These are phyloP conservation scores for Saturnispora serradocipensis DNA, from an alignment of 805 yeast genomes.

Conservation along the genomic window DNA sequence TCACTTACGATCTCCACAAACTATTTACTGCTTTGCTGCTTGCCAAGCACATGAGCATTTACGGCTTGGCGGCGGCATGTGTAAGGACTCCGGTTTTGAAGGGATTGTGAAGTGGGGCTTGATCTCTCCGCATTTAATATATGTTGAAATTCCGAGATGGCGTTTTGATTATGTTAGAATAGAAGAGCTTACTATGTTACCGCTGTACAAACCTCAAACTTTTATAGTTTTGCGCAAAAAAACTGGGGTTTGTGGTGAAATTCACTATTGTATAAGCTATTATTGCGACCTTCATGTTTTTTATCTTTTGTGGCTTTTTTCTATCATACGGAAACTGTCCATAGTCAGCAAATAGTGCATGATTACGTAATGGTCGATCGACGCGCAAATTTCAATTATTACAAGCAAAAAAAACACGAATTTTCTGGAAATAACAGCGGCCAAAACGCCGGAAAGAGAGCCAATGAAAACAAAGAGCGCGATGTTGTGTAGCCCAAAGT, in stretches of 20 bases:
- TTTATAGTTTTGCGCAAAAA: no score
- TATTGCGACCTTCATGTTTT: no score
- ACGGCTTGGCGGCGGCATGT: background rate
- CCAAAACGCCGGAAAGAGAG: background rate
- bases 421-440: background rate
- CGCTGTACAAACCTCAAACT: no score
- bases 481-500: background rate
- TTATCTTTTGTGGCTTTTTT: no score
- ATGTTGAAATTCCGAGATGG: background rate
- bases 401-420: no score
- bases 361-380: background rate
- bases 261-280: no score
- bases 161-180: background rate
- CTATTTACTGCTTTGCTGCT: background rate
- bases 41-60: background rate
- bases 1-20: background rate
- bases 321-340: no score
- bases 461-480: constrained; percentile 2
- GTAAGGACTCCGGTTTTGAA: background rate
- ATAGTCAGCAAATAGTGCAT: no score
- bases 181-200: background rate
- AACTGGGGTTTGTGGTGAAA: no score
- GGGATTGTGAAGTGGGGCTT: background rate
- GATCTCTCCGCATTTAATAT: background rate
- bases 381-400: background rate